These are phyloP conservation scores for Leptodontidium sp. DNA, from an alignment of 2,329 filamentous ascomycete genomes.

Conservation along the genomic window DNA sequence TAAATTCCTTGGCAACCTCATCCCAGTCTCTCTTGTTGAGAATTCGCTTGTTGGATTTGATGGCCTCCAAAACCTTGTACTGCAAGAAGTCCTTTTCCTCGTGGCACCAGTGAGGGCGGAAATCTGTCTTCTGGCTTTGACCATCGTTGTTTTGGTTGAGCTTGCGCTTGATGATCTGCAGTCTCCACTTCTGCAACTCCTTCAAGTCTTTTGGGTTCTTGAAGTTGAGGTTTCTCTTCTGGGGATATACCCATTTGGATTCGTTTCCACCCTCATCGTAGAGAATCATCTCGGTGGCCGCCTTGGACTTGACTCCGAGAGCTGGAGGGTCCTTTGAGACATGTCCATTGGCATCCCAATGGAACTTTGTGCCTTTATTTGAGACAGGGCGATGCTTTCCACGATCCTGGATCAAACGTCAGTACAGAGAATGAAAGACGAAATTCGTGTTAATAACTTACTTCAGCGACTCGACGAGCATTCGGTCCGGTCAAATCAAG, in stretches of 20 bases:
- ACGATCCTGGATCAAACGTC: background rate
- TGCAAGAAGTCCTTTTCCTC: constrained; percentile 9
- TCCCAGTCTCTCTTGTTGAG: background rate
- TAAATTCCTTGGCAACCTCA: background rate
- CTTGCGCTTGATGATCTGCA: constrained; percentile 1
- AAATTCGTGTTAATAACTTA: background rate
- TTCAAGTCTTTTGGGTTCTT: background rate
- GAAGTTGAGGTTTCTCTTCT: background rate
- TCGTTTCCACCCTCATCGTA: background rate
- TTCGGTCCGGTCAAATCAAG: background rate
- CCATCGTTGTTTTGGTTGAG: constrained; percentile 10
- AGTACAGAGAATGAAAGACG: background rate
- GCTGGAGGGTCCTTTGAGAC: background rate
- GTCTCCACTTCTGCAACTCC: background rate
- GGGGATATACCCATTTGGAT: background rate
- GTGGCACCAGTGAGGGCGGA: background rate
- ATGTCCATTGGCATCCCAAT: constrained; percentile 2
- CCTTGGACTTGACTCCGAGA: background rate
- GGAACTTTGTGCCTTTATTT: constrained; percentile 2
- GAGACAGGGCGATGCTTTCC: constrained; percentile 5
- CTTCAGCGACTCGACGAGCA: background rate
- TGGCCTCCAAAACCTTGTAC: background rate
- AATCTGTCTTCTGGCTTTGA: background rate
- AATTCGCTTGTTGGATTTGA: background rate
- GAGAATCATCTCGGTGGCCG: background rate